These are phyloP conservation scores for Paracorniculantispora psalliotae DNA, from an alignment of 2,329 filamentous ascomycete species.

Conservation along the genomic window DNA sequence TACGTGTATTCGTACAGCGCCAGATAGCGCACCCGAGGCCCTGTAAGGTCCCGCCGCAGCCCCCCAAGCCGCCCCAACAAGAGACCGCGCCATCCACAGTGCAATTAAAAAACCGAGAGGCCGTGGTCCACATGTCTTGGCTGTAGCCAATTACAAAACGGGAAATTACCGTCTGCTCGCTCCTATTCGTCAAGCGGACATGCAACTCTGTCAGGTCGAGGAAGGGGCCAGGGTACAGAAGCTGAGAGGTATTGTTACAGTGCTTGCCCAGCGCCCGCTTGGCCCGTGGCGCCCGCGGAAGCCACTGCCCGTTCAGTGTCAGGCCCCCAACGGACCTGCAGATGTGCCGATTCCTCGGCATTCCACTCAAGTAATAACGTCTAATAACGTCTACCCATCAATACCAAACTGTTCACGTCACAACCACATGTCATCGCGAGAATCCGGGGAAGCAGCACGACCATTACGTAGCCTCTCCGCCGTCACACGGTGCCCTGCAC, in stretches of 20 bases:
- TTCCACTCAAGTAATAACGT: not conserved
- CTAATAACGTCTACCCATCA: too few species aligned
- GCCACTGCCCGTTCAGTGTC: not conserved
- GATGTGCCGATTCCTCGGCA: not conserved
- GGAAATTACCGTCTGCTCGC: constrained; percentile 4
- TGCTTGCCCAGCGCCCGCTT: too few species aligned
- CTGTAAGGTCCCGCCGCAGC: not conserved
- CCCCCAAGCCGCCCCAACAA: not conserved
- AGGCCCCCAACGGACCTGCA: not conserved
- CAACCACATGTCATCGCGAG: not conserved
- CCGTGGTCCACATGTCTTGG: constrained; percentile 6
- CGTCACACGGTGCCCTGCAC: not conserved
- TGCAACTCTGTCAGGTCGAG: not conserved
- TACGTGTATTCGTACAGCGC: not conserved
- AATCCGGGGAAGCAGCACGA: not conserved
- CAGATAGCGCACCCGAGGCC: not conserved
- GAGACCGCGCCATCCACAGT: not conserved
- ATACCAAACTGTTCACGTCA: not conserved
- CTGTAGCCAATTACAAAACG: not conserved
- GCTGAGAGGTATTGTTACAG: not conserved
- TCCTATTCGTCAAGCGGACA: constrained; percentile 5
- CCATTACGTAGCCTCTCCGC: not conserved
- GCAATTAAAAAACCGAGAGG: constrained; percentile 7
- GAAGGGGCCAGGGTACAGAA: too few species aligned
- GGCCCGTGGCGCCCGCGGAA: constrained; percentile 2